A percentile compares a stretch with the other conserved stretches of the same genome.
Evolutionary conservation across 805 yeast genomes (phyloP).

Genomic region (Millerozyma miso): DNA sequence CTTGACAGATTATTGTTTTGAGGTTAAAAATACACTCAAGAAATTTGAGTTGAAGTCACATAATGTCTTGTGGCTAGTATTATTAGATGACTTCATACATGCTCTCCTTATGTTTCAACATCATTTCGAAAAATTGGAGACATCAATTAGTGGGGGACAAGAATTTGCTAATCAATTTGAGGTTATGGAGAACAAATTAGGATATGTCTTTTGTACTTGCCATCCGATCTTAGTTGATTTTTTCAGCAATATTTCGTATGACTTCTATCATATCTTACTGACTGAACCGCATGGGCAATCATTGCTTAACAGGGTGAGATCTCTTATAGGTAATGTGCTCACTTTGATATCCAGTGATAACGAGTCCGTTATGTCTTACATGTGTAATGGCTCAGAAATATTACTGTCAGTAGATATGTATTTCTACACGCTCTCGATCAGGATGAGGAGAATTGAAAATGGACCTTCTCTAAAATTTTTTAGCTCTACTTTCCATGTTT

Average conservation of each 20-base stretch:
- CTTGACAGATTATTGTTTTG: conserved; percentile 16
- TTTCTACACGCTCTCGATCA: background rate
- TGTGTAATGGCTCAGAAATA: background rate
- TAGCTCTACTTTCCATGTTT: conserved; percentile 12
- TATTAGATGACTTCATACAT: conserved; percentile 6
- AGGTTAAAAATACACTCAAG: conserved; percentile 8
- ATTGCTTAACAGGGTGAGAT: background rate
- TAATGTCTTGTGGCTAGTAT: conserved; percentile 18
- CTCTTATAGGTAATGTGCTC: background rate
- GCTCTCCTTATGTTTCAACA: conserved; percentile 6
- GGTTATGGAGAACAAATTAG: background rate
- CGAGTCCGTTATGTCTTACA: conserved; percentile 6
- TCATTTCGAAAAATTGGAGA: background rate
- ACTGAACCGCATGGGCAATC: background rate
- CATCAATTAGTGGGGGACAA: background rate
- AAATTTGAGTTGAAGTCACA: conserved; percentile 10
- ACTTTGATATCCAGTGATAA: conserved; percentile 6
- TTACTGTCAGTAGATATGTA: conserved; percentile 1
- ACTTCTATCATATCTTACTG: background rate
- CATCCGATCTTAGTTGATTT: background rate
- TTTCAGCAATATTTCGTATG: background rate
- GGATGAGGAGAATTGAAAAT: background rate
- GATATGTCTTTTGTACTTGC: background rate
- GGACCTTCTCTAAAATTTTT: background rate
- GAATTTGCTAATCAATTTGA: background rate